Base-by-base conservation (phyloP, 2,329 filamentous ascomycete genomes). In the Aspergillus sp. region DNA sequence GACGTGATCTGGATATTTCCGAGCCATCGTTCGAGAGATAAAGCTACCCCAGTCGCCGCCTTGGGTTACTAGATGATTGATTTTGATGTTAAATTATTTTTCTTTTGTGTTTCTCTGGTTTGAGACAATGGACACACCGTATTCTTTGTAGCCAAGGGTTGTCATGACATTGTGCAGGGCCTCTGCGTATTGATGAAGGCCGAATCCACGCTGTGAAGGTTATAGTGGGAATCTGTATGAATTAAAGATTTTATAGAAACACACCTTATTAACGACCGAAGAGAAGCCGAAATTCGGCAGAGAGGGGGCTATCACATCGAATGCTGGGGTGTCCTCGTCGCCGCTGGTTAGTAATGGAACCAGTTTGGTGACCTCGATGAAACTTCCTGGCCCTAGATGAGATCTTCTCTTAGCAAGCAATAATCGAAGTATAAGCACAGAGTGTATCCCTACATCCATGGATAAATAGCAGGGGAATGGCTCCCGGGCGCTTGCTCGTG, bases 121-220 rank as follows among this genome's bases (percentile, higher is more conserved):
- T 44, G 20, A 18, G 48, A 58, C 15, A 13, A 32, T 32, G 32
- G 52, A 60, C 64, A 41, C 63, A 74, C 76, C 80, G 58, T 88
- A 89, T 73, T 84, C 76, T 2, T 79, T 62, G 67, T 89, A 91
- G 0, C 87, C 87, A 3, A 91, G 79, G 12, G 81, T 79, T 6
- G 83, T 72, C 89, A 92, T 92, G 8, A 91, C 74, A 55, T 85
- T 85, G 69, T 91, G 83, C 62, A 84, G 76, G 0, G 81, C 80
- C 68, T 90, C 85, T 3, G 85, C 85, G 64, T 88, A 87, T 62
- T 88, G 83, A 18, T 77, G 76, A 15, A 84, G 65, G 3, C 78
- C 80, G 58, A 89, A 89, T 0, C 85, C 85, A 55, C 75, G 77
- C 70, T 83, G 78, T 17, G 12, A 30, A 8, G 41, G 12, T 48